Percentiles rank a stretch among this genome's conserved stretches.
phyloP scores from a whole-genome alignment of 805 yeast genomes.

The Kodamaea lidongshanica region DNA sequence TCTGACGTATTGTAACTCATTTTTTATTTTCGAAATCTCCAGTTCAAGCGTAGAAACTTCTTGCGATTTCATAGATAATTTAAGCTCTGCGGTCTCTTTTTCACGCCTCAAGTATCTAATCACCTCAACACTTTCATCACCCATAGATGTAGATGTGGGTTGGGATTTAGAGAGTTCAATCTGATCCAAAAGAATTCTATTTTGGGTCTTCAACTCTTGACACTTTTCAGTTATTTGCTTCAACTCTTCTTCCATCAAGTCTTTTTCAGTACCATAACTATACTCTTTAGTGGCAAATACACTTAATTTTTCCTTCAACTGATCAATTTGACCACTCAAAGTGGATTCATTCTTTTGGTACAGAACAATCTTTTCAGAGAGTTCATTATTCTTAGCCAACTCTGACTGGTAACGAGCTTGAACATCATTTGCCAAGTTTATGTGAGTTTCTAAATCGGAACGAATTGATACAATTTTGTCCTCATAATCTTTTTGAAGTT shows the following conservation, averaged over 20 bases:
- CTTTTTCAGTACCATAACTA: slow-evolving; percentile 16
- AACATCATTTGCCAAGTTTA: slow-evolving; percentile 40
- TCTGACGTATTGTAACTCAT: slow-evolving; percentile 49
- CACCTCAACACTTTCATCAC: slow-evolving; percentile 34
- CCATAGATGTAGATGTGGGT: slow-evolving; percentile 9
- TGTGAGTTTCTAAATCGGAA: slow-evolving; percentile 37
- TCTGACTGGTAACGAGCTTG: slow-evolving; percentile 54
- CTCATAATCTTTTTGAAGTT: slow-evolving; percentile 26
- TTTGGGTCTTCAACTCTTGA: slow-evolving; percentile 60
- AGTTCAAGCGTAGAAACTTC: slow-evolving; percentile 52
- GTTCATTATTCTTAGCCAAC: slow-evolving; percentile 48
- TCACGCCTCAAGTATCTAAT: slow-evolving; percentile 64
- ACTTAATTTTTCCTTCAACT: slow-evolving; percentile 6
- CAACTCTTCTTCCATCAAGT: slow-evolving; percentile 28
- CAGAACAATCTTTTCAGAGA: slow-evolving; percentile 27
- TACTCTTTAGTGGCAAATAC: slow-evolving; percentile 14
- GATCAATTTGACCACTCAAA: slow-evolving; percentile 6
- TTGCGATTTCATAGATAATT: slow-evolving; percentile 32
- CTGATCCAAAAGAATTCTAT: slow-evolving; percentile 61
- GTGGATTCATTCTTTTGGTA: slow-evolving; percentile 12
- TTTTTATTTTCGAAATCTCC: slow-evolving; percentile 39
- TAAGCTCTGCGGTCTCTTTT: slow-evolving; percentile 62
- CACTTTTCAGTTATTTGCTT: slow-evolving; percentile 39
- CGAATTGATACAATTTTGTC: slow-evolving; percentile 21
- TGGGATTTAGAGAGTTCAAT: slow-evolving; percentile 39